Evolutionary conservation across 1,139 yeast genomes (phyloP).

Genomic region (Taphrina sp.): DNA sequence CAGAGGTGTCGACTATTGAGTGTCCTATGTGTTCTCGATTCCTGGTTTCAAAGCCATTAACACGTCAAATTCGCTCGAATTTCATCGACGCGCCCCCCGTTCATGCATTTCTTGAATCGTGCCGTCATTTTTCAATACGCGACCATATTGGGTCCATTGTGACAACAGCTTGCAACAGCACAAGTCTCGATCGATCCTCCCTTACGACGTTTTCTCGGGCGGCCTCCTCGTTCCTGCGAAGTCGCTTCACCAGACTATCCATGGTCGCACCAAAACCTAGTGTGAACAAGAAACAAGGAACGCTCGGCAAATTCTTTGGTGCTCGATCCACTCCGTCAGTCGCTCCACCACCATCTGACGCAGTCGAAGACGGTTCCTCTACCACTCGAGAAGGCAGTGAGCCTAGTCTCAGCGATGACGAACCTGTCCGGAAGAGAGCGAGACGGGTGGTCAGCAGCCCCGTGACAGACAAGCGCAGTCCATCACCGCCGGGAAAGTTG

Average conservation of each 20-base stretch:
- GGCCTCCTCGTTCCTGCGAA: not conserved
- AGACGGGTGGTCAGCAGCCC: too few relatives aligned
- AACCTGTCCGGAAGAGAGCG: constrained; percentile 1
- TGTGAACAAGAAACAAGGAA: constrained; percentile 10
- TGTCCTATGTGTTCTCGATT: too few relatives aligned
- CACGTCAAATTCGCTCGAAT: too few relatives aligned
- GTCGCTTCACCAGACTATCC: constrained; percentile 2
- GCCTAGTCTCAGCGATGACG: not conserved
- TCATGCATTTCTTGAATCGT: too few relatives aligned
- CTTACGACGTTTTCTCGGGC: not conserved
- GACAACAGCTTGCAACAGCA: too few relatives aligned
- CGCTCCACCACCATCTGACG: not conserved
- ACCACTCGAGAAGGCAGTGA: not conserved
- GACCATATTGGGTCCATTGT: too few relatives aligned
- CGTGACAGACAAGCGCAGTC: not conserved
- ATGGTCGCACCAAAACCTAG: constrained; percentile 14
- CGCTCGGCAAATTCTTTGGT: constrained; percentile 15
- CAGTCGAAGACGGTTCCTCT: not conserved
- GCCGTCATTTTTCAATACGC: too few relatives aligned
- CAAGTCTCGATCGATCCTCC: too few relatives aligned
- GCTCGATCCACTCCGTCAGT: constrained; percentile 3
- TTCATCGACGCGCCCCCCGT: too few relatives aligned
- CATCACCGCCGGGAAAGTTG: not conserved
- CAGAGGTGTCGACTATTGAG: too few relatives aligned
- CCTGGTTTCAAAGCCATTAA: too few relatives aligned